Conservation (phyloP, 768 basidiomycete species). For the Lentinula sp. region DNA sequence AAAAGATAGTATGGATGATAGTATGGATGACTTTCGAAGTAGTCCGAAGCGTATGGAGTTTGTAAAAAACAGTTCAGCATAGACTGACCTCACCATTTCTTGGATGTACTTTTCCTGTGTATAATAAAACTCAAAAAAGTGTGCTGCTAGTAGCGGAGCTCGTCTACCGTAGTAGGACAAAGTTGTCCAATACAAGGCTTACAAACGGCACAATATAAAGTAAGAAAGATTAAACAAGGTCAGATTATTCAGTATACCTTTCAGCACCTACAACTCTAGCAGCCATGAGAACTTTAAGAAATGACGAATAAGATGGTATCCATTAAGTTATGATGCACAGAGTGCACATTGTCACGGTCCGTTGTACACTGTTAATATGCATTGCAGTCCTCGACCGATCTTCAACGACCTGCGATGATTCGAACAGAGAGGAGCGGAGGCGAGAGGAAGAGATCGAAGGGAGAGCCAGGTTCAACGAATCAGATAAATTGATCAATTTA, state of each 20-base stretch:
- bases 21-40: neutral
- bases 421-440: neutral
- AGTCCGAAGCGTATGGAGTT: neutral
- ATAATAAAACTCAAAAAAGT: no score
- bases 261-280: no score
- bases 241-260: no score
- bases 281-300: neutral
- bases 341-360: neutral
- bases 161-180: no score
- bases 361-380: neutral
- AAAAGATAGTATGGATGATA: neutral
- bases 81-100: no score
- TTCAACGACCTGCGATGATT: neutral
- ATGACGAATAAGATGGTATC: neutral
- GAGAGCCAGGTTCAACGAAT: neutral
- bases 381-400: neutral
- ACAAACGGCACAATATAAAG: no score
- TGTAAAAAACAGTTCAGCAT: neutral
- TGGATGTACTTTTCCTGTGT: no score
- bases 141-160: no score
- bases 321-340: neutral
- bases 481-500: conserved; percentile 1
- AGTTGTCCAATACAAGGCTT: no score
- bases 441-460: neutral
- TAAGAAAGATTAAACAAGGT: no score